Evolutionary conservation across 768 basidiomycete species (phyloP).

Genomic region (Mycena rebaudengoi): DNA sequence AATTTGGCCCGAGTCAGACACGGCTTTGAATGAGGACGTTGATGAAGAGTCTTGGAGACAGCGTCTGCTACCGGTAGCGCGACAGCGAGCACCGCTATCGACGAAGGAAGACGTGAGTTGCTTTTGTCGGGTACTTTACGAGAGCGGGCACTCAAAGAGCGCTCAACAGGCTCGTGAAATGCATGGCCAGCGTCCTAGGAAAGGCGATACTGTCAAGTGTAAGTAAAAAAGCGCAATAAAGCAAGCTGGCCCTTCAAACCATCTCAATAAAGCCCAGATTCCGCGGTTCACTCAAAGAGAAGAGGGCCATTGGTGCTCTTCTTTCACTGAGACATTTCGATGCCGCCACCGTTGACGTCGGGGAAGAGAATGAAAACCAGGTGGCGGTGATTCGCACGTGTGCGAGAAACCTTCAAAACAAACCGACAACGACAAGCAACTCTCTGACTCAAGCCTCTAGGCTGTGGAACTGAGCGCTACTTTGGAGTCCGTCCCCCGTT

Average conservation of each 20-base stretch:
- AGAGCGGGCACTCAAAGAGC: too few relatives aligned
- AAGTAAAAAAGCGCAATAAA: not conserved
- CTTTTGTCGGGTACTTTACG: constrained; percentile 16
- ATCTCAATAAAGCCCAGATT: not conserved
- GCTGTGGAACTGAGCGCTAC: too few relatives aligned
- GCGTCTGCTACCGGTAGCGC: constrained; percentile 51
- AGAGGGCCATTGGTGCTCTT: constrained; percentile 22
- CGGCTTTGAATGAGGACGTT: too few relatives aligned
- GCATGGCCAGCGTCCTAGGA: not conserved
- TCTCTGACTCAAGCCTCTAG: too few relatives aligned
- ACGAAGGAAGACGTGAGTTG: constrained; percentile 36
- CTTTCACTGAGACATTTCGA: constrained; percentile 16
- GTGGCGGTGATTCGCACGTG: not conserved
- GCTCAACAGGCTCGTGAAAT: not conserved
- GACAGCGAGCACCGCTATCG: constrained; percentile 46
- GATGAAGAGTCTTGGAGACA: constrained; percentile 32
- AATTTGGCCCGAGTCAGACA: too few relatives aligned
- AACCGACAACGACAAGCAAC: too few relatives aligned
- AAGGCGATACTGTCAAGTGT: not conserved
- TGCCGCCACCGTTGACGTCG: constrained; percentile 27
- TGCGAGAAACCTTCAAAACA: too few relatives aligned
- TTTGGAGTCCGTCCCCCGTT: too few relatives aligned
- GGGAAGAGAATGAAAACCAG: not conserved
- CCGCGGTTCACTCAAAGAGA: constrained; percentile 7
- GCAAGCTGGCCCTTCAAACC: too few relatives aligned